Percentiles rank a stretch among this genome's conserved stretches.
Evolutionary conservation across 345 rosid species (phyloP).

Genomic region (Camelina neglecta): DNA sequence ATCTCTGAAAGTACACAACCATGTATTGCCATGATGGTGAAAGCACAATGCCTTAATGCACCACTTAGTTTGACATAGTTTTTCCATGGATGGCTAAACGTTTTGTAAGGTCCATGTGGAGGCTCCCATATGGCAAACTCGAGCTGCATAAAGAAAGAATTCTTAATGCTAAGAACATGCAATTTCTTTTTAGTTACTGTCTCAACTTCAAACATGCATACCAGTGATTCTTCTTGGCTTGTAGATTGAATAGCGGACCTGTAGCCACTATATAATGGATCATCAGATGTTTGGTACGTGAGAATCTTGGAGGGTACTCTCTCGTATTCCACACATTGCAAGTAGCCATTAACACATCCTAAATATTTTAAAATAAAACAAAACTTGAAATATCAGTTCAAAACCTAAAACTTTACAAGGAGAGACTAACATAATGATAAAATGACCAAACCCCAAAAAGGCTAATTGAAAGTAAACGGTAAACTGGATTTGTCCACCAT

Average conservation of each 20-base stretch:
- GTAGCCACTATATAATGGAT: conserved; percentile 73
- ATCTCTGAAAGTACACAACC: conserved; percentile 88
- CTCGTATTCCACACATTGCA: conserved; percentile 74
- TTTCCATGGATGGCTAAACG: conserved; percentile 77
- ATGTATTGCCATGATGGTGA: conserved; percentile 92
- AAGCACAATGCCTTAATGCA: conserved; percentile 86
- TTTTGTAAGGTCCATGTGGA: conserved; percentile 81
- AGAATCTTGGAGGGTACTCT: conserved; percentile 85
- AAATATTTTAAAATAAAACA: not conserved
- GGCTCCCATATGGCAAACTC: conserved; percentile 89
- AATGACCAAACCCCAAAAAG: not conserved
- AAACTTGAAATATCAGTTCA: not conserved
- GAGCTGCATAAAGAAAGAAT: conserved; percentile 45
- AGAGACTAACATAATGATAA: not conserved
- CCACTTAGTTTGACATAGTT: conserved; percentile 77
- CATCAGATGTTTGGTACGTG: conserved; percentile 83
- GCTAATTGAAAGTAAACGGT: not conserved
- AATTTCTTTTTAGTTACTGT: not conserved
- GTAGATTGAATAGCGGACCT: conserved; percentile 79
- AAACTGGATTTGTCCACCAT: not conserved
- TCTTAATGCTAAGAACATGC: conserved; percentile 2
- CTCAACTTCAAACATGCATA: conserved; percentile 47
- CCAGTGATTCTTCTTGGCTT: conserved; percentile 82
- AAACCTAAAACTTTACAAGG: not conserved
- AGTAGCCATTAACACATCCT: conserved; percentile 81